Evolutionary conservation across 164 flowering plant species (phyloP).

Genomic region (Taxillus chinensis): DNA sequence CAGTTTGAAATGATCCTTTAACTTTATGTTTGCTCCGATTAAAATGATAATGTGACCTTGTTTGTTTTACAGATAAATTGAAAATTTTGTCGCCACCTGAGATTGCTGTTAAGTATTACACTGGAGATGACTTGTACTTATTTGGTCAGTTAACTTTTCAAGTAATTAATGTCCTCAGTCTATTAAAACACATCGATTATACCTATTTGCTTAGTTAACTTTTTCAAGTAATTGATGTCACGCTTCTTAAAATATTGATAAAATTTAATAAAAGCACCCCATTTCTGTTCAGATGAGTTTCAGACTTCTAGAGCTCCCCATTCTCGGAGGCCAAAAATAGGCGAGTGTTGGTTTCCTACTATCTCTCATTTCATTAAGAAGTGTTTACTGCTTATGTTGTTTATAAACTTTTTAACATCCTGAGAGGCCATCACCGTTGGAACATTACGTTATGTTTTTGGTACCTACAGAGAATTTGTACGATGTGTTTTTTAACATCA

Average conservation of each 20-base stretch:
- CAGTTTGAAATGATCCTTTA: background rate
- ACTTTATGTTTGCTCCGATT: background rate
- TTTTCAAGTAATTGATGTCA: no score
- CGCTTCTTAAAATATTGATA: no score
- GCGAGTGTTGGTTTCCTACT: slow-evolving; percentile 18
- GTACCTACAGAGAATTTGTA: slow-evolving; percentile 60
- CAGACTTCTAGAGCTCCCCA: slow-evolving; percentile 72
- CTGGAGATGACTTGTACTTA: slow-evolving; percentile 76
- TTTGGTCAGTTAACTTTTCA: slow-evolving; percentile 52
- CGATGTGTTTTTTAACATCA: slow-evolving; percentile 74
- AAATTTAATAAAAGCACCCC: no score
- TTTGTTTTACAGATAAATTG: slow-evolving; percentile 49
- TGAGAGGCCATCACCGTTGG: no score
- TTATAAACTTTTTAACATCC: no score
- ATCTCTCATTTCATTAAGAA: background rate
- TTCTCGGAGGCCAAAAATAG: slow-evolving; percentile 83
- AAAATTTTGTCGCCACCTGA: slow-evolving; percentile 74
- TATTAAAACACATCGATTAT: no score
- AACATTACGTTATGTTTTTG: no score
- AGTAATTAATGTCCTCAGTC: background rate
- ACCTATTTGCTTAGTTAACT: no score
- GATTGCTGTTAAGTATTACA: slow-evolving; percentile 84
- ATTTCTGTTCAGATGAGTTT: slow-evolving; percentile 68
- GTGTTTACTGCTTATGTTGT: background rate
- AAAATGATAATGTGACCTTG: background rate